A percentile compares a stretch with the other conserved stretches of the same genome.
Evolutionary conservation across 2,329 filamentous ascomycete genomes (phyloP).

Genomic region (Aureobasidium leucospermi): DNA sequence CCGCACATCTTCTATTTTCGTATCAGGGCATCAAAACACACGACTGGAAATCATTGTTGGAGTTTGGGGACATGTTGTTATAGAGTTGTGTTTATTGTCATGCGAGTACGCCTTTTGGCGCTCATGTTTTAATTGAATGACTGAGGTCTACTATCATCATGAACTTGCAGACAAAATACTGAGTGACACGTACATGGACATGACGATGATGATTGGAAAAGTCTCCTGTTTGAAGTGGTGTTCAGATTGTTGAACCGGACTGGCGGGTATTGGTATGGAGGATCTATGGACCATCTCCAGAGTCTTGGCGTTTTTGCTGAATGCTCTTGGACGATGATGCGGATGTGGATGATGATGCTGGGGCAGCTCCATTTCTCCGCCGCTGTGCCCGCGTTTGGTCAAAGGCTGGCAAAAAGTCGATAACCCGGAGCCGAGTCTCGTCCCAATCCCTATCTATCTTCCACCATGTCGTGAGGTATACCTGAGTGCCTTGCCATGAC

Average conservation of each 20-base stretch:
- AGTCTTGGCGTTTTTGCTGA: neutral
- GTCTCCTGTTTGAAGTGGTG: neutral
- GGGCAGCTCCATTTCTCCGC: slow-evolving; percentile 5
- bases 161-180: neutral
- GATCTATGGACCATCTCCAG: neutral
- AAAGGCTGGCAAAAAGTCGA: neutral
- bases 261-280: slow-evolving; percentile 2
- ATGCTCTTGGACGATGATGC: too few species aligned
- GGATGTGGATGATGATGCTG: neutral
- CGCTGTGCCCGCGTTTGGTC: neutral
- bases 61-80: neutral
- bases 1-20: neutral
- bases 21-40: neutral
- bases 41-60: neutral
- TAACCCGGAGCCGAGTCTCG: too few species aligned
- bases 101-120: neutral
- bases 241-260: neutral
- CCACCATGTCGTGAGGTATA: neutral
- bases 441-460: neutral
- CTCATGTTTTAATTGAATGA: slow-evolving; percentile 4
- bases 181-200: neutral
- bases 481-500: neutral
- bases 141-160: neutral
- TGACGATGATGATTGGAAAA: neutral
- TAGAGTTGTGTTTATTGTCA: neutral